phyloP scores from a whole-genome alignment of 1,284 basidiomycete genomes.

The Ustilago bromivora region DNA sequence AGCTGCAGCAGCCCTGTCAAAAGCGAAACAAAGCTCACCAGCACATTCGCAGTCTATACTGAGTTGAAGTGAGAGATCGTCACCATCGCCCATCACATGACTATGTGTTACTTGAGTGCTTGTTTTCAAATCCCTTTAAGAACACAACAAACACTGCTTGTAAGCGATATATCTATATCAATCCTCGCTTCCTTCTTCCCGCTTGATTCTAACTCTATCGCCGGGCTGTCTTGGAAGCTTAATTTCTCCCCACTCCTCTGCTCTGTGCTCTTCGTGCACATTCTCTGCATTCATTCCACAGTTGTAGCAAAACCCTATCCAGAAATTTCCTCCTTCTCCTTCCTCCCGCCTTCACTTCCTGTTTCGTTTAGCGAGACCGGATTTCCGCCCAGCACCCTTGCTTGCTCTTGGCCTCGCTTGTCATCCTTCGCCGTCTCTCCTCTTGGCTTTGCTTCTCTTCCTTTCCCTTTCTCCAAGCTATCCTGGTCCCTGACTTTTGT shows the following conservation, averaged over 20 bases:
- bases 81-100: slow-evolving; percentile 24
- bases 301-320: slow-evolving; percentile 5
- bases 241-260: background rate
- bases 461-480: background rate
- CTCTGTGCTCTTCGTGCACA: background rate
- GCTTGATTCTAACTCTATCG: background rate
- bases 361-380: slow-evolving; percentile 18
- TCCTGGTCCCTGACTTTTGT: background rate
- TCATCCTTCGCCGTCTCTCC: slow-evolving; percentile 1
- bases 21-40: slow-evolving; percentile 1
- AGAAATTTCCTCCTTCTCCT: background rate
- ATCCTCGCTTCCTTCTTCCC: background rate
- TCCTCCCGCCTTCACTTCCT: too few species aligned
- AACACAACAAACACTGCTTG: too few species aligned
- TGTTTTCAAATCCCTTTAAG: background rate
- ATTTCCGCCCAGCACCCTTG: slow-evolving; percentile 24
- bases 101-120: background rate
- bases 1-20: background rate
- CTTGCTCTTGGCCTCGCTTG: background rate
- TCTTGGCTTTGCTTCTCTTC: background rate
- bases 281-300: background rate
- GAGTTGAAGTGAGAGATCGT: slow-evolving; percentile 3
- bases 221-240: too few species aligned
- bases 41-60: background rate
- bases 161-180: too few species aligned